Base-by-base conservation (phyloP, 805 yeast genomes). In the Metschnikowia koreensis region DNA sequence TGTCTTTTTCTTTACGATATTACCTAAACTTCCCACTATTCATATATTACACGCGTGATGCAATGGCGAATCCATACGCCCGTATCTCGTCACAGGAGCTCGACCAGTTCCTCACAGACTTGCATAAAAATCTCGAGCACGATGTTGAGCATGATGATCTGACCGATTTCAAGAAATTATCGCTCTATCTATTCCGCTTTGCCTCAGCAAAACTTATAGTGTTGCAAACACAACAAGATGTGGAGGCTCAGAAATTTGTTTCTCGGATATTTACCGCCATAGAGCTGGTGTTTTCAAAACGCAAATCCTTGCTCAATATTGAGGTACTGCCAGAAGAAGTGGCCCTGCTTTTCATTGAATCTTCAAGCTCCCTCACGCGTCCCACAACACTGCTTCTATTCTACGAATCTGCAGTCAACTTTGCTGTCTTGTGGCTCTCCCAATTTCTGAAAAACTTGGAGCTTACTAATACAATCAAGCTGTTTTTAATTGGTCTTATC, bases 151-250 rank as follows among this genome's bases (percentile, higher is more conserved):
- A 37, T 22, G 50, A 47, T n/a, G 49, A 44, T 1, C 46, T 41
- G 22, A 65, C 73, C 10, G 75, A 74, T 56, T 73, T 71, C 58
- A 69, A 66, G 48, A 68, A 66, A 46, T 56, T 74, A 46, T 52
- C 64, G 16, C 58, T 72, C 8, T 71, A 66, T 52, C 60, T 74
- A 22, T 65, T 71, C 48, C 64, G 66, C 15, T 71, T 71, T 52
- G 59, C 71, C 38, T 58, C 66, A 46, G 65, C 63, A 26, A 60
- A 63, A 43, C 60, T 70, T 10, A 34, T 45, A 4, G 31, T 27
- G 6, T 38, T 54, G 31, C 26, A 36, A n/a, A 38, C 43, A 12
- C 38, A 39, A 26, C 41, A 12, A 11, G 47, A 53, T 33, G 9
- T 11, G 9, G 56, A 46, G n/a, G 31, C 54, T 1, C 47, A 15